phyloP scores from a whole-genome alignment of 306 rosid genomes.

The Adenanthera pavonina region DNA sequence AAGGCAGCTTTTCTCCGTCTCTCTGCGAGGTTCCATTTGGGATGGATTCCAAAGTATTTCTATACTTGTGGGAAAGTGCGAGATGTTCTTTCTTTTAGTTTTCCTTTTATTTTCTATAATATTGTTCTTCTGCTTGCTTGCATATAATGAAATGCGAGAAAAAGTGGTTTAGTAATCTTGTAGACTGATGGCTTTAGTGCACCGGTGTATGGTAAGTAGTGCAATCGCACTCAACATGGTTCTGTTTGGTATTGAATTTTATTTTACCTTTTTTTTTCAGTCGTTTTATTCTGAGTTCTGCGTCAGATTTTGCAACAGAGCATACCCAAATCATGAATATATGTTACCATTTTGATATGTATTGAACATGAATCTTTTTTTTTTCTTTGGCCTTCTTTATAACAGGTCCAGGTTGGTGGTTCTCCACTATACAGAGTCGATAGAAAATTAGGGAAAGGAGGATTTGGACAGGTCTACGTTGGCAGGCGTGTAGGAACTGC shows the following conservation, averaged over 20 bases:
- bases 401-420: constrained; percentile 92
- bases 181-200: not conserved
- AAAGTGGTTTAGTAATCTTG: not conserved
- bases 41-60: not conserved
- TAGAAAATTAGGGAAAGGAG: constrained; percentile 90
- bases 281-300: not conserved
- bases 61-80: not conserved
- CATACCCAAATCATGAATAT: not conserved
- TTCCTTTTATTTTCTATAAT: not conserved
- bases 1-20: not conserved
- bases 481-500: constrained; percentile 71
- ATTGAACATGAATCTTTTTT: not conserved
- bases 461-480: constrained; percentile 94
- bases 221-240: not conserved
- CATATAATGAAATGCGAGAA: not conserved
- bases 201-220: constrained; percentile 1
- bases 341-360: not conserved
- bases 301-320: not conserved
- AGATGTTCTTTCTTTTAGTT: not conserved
- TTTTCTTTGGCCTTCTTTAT: not conserved
- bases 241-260: not conserved
- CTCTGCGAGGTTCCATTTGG: not conserved
- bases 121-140: not conserved
- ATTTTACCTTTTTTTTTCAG: not conserved
- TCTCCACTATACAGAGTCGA: constrained; percentile 80